Base-by-base conservation (phyloP, 2,329 filamentous ascomycete genomes). In the Aspergillus jensenii region DNA sequence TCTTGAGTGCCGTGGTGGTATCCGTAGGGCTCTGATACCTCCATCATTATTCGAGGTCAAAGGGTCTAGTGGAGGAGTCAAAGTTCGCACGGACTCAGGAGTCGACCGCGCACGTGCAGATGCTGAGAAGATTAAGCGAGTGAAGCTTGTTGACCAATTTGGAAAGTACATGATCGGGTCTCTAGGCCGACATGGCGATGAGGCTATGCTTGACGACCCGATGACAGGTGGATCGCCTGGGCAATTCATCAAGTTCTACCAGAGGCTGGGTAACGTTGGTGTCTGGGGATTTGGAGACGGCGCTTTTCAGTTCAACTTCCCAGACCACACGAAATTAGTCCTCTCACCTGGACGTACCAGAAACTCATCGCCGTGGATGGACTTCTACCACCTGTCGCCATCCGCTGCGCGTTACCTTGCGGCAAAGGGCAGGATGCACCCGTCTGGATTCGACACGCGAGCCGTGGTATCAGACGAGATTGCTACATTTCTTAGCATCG, bases 131-230 rank as follows among this genome's bases (percentile, higher is more conserved):
- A 73, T 80, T 60, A 80, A 78, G 63, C 73, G 77, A 21, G 72
- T 82, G 33, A 78, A 76, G 50, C 67, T 81, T 8, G 77, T 80
- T 43, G 78, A 80, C 60, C 79, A 81, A 54, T 81, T 82, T 56
- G 79, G 78, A 19, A 80, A 80, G 64, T 81, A 81, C 56, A 81
- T 82, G 79, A 79, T 79, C 59, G 78, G 79, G 45, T 75, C 75
- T 12, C 68, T 80, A 48, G 77, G 76, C 27, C 73, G 76, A 57
- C 70, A 73, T 62, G 75, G 71, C 2, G 72, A 75, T 46, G 74
- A 76, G 31, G 71, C 65, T 4, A 56, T 67, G 19, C 59, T 65
- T 4, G 70, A 71, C 14, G 69, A 70, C 19, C 68, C 71, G 8
- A 21, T 64, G 31, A 64, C 62, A 6, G 50, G 62, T 45, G 51